Conservation (phyloP, 352 stramenopile species). For the Phytophthora ohioensis region DNA sequence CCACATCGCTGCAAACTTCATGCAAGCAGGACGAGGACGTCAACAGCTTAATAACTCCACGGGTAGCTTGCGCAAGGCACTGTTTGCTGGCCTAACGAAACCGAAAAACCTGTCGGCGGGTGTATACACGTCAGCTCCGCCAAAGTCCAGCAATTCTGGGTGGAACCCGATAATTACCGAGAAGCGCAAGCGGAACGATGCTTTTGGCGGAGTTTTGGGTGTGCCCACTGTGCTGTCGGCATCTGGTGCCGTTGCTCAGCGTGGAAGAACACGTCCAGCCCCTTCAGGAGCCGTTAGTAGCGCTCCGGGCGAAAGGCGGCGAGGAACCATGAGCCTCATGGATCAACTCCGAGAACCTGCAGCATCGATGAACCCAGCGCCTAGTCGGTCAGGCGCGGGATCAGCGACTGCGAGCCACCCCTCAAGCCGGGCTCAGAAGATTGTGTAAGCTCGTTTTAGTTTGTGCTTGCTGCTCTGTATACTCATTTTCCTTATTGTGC, state of each 20-base stretch:
- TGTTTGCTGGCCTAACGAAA: conserved; percentile 62
- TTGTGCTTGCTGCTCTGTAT: conserved; percentile 7
- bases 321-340: conserved; percentile 40
- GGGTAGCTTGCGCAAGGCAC: conserved; percentile 66
- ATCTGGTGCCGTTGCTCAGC: conserved; percentile 59
- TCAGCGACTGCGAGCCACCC: conserved; percentile 20
- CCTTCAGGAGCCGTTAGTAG: conserved; percentile 3
- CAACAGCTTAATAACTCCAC: conserved; percentile 84
- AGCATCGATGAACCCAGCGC: conserved; percentile 21
- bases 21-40: conserved; percentile 69
- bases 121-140: conserved; percentile 64
- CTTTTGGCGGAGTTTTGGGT: conserved; percentile 37
- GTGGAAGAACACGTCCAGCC: conserved; percentile 7
- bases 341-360: conserved; percentile 42
- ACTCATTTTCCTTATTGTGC: conserved; percentile 5
- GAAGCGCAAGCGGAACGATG: conserved; percentile 66
- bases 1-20: conserved; percentile 79
- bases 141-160: conserved; percentile 28
- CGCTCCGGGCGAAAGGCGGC: conserved; percentile 13
- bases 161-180: conserved; percentile 52
- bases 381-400: not conserved
- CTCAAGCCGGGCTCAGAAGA: conserved; percentile 57
- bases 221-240: conserved; percentile 62
- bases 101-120: conserved; percentile 84
- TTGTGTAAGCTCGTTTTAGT: conserved; percentile 50